Conservation (phyloP, 2,329 filamentous ascomycete species). For the Xylariales sp. region DNA sequence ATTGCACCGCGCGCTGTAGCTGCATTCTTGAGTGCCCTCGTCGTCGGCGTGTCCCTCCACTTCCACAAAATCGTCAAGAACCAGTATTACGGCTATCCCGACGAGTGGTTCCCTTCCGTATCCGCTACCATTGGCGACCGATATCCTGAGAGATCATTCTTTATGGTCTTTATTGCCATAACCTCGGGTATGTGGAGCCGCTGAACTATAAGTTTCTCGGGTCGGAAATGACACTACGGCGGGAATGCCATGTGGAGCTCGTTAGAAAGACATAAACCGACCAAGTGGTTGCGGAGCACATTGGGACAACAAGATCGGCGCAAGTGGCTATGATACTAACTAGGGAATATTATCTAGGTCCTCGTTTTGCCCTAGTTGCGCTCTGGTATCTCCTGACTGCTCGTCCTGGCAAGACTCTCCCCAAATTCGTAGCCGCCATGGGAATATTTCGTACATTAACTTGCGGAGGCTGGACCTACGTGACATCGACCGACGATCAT, state of each 20-base stretch:
- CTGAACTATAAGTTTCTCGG: constrained; percentile 5
- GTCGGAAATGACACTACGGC: not conserved
- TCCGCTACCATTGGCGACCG: constrained; percentile 97
- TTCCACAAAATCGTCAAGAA: constrained; percentile 98
- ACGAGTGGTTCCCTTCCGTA: constrained; percentile 97
- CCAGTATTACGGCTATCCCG: constrained; percentile 91
- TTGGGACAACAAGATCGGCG: not conserved
- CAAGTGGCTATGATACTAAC: constrained; percentile 32
- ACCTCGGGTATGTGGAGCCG: constrained; percentile 76
- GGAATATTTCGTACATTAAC: constrained; percentile 91
- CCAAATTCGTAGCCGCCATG: constrained; percentile 82
- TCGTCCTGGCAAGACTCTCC: constrained; percentile 77
- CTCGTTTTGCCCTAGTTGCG: constrained; percentile 88
- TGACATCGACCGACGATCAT: constrained; percentile 98
- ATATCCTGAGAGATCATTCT: constrained; percentile 95
- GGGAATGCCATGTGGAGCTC: not conserved
- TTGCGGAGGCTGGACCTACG: constrained; percentile 97
- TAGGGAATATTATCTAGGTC: constrained; percentile 64
- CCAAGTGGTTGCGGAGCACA: not conserved
- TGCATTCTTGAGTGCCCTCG: constrained; percentile 87
- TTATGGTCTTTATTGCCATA: constrained; percentile 96
- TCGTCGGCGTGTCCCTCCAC: constrained; percentile 84
- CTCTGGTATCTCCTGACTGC: constrained; percentile 93
- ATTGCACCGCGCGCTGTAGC: constrained; percentile 56
- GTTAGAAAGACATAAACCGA: not conserved